Evolutionary conservation across 2,329 filamentous ascomycete species (phyloP).

Genomic region (Alternaria solani): DNA sequence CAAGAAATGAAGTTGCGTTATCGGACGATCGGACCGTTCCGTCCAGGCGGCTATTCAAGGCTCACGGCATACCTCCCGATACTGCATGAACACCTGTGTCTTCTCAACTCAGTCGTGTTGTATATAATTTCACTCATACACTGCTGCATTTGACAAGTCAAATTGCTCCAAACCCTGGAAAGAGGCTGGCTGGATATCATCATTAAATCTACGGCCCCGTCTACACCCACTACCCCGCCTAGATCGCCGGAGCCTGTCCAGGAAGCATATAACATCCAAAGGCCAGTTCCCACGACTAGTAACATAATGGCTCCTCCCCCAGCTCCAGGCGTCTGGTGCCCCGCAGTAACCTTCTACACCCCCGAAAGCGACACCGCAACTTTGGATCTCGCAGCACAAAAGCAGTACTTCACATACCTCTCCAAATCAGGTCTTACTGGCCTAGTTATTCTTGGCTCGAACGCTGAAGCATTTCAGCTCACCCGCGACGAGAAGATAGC

Average conservation of each 20-base stretch:
- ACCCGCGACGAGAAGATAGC: constrained; percentile 54
- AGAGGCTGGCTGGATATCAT: not conserved
- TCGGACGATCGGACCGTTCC: constrained; percentile 11
- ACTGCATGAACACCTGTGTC: constrained; percentile 11
- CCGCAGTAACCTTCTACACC: constrained; percentile 58
- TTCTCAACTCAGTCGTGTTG: not conserved
- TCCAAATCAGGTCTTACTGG: constrained; percentile 54
- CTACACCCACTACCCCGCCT: not conserved
- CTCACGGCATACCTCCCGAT: constrained; percentile 14
- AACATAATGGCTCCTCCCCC: constrained; percentile 24
- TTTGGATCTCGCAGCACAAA: constrained; percentile 54
- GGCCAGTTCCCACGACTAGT: not conserved
- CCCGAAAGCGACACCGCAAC: constrained; percentile 44
- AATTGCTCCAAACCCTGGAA: not conserved
- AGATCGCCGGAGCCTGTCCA: not conserved
- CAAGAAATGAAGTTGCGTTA: not conserved
- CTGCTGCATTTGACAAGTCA: not conserved
- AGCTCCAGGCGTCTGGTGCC: constrained; percentile 45
- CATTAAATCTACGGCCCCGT: not conserved
- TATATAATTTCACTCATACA: not conserved
- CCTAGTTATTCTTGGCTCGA: constrained; percentile 58
- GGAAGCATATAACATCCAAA: not conserved
- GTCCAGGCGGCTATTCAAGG: constrained; percentile 20
- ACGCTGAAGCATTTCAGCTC: constrained; percentile 58
- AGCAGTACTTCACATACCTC: constrained; percentile 56